Evolutionary conservation across 208 protist genomes (phyloP).

Genomic region (Trypanosoma melophagium): DNA sequence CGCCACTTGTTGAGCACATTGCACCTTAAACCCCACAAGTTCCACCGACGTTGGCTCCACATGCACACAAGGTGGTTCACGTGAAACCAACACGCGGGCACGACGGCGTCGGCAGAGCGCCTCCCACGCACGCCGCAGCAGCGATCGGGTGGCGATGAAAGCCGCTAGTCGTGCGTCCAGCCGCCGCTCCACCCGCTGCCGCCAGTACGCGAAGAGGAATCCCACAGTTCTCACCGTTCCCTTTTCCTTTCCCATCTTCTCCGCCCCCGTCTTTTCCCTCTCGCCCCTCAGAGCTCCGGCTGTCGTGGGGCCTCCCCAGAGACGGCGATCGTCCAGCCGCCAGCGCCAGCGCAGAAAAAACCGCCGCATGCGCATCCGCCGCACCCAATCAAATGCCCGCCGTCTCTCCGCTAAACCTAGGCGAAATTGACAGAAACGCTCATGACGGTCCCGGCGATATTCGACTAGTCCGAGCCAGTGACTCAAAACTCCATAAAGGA

Average conservation of each 20-base stretch:
- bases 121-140: constrained; percentile 28
- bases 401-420: constrained; percentile 9
- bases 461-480: constrained; percentile 24
- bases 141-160: constrained; percentile 21
- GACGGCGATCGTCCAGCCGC: constrained; percentile 12
- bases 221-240: background rate
- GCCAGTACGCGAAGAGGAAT: too few species aligned
- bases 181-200: constrained; percentile 30
- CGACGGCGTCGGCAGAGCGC: background rate
- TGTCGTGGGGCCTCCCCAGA: too few species aligned
- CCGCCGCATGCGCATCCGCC: constrained; percentile 18
- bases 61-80: constrained; percentile 17
- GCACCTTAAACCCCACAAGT: constrained; percentile 20
- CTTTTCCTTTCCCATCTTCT: constrained; percentile 19
- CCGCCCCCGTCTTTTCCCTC: constrained; percentile 11
- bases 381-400: constrained; percentile 23
- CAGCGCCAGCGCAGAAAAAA: constrained; percentile 21
- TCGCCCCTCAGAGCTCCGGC: too few species aligned
- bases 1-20: constrained; percentile 27
- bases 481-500: constrained; percentile 27
- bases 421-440: constrained; percentile 11
- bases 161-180: constrained; percentile 40
- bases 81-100: background rate
- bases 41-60: constrained; percentile 7
- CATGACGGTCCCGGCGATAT: background rate